phyloP scores from a whole-genome alignment of 2,329 filamentous ascomycete genomes.

The Verticillium zaregamsianum region DNA sequence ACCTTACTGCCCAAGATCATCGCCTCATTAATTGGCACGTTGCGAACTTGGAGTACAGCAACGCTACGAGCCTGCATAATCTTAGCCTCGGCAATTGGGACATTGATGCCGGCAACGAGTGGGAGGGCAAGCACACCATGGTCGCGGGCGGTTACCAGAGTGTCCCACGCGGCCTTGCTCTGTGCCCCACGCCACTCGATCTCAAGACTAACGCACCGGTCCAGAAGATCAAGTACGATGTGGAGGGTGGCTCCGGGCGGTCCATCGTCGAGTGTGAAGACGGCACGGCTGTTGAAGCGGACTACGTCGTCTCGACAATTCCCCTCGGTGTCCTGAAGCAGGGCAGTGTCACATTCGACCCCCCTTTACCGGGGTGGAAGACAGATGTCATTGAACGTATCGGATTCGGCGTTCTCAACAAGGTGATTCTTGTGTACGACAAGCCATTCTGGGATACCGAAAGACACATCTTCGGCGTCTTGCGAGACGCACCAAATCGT shows the following conservation, averaged over 20 bases:
- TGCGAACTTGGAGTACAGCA: constrained; percentile 96
- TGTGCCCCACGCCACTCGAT: constrained; percentile 71
- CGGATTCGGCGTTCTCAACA: constrained; percentile 92
- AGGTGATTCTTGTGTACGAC: constrained; percentile 87
- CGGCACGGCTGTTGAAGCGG: constrained; percentile 73
- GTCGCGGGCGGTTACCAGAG: constrained; percentile 92
- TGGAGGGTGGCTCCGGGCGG: constrained; percentile 37
- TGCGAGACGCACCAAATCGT: constrained; percentile 67
- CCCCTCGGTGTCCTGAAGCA: constrained; percentile 89
- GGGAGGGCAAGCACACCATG: constrained; percentile 91
- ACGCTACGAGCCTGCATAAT: constrained; percentile 81
- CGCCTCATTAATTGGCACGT: constrained; percentile 96
- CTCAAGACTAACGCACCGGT: constrained; percentile 72
- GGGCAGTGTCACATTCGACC: constrained; percentile 78
- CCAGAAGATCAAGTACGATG: constrained; percentile 64
- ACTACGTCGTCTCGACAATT: constrained; percentile 85
- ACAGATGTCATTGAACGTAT: constrained; percentile 72
- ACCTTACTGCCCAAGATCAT: constrained; percentile 81
- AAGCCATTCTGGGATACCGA: constrained; percentile 86
- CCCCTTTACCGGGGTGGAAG: constrained; percentile 86
- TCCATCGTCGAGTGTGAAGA: constrained; percentile 71
- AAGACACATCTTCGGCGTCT: constrained; percentile 88
- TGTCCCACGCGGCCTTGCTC: constrained; percentile 80
- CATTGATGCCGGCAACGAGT: constrained; percentile 96
- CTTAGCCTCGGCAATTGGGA: constrained; percentile 92